Percentiles rank a stretch among this genome's conserved stretches.
Evolutionary conservation across 108 stramenopile species (phyloP).

Genomic region (Licmophora abbreviata): DNA sequence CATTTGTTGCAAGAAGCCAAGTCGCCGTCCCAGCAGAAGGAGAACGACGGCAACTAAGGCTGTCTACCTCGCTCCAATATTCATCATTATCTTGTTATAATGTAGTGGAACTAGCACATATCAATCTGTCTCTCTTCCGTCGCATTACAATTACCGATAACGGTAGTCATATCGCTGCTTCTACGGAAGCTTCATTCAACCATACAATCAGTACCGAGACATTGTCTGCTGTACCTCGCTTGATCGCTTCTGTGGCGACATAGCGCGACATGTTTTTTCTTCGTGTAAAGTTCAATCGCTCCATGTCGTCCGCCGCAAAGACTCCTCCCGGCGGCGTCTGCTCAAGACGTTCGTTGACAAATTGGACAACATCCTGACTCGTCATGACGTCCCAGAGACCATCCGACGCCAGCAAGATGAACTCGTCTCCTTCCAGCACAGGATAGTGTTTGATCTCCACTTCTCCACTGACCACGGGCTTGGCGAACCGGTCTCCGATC

Average conservation of each 20-base stretch:
- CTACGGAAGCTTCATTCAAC: constrained; percentile 30
- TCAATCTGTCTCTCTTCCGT: not conserved
- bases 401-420: constrained; percentile 80
- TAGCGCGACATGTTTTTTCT: constrained; percentile 56
- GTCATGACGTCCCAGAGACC: constrained; percentile 97
- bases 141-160: not conserved
- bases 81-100: no score
- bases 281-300: constrained; percentile 14
- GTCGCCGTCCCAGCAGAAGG: no score
- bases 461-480: constrained; percentile 77
- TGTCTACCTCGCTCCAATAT: no score
- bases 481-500: constrained; percentile 85
- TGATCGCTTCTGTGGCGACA: constrained; percentile 72
- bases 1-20: no score
- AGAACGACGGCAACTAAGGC: no score
- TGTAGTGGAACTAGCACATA: no score
- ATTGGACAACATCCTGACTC: constrained; percentile 88
- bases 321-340: constrained; percentile 3
- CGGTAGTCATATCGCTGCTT: not conserved
- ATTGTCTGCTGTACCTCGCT: constrained; percentile 76
- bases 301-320: constrained; percentile 8
- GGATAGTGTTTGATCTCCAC: constrained; percentile 67
- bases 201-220: constrained; percentile 79
- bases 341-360: constrained; percentile 42
- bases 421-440: constrained; percentile 42